phyloP scores from a whole-genome alignment of 306 rosid species.

The Cajanus cajan region DNA sequence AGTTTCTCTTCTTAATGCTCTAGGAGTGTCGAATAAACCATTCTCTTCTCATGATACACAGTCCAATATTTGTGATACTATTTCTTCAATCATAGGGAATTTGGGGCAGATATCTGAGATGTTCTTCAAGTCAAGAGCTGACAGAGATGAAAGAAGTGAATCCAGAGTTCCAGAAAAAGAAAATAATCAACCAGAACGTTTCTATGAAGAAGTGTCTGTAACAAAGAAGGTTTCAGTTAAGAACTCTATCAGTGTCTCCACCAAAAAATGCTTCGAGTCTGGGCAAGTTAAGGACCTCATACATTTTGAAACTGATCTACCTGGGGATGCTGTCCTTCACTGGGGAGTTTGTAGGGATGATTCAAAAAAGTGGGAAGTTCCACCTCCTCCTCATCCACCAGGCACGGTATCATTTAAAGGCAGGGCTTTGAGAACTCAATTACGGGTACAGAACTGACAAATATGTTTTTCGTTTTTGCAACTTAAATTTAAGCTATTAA shows the following conservation, averaged over 20 bases:
- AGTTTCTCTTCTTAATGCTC: neutral
- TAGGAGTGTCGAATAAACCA: neutral
- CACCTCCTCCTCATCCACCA: slow-evolving; percentile 67
- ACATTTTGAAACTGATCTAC: slow-evolving; percentile 69
- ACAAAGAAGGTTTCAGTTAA: slow-evolving; percentile 45
- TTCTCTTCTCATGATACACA: neutral
- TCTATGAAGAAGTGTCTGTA: slow-evolving; percentile 59
- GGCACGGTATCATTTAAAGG: slow-evolving; percentile 55
- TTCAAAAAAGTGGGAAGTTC: slow-evolving; percentile 71
- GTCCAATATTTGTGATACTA: slow-evolving; percentile 6
- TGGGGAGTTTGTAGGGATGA: slow-evolving; percentile 84
- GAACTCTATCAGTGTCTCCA: slow-evolving; percentile 52
- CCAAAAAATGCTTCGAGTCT: slow-evolving; percentile 50
- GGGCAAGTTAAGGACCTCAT: slow-evolving; percentile 49
- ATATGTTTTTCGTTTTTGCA: neutral
- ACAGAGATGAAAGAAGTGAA: slow-evolving; percentile 28
- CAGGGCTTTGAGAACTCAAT: slow-evolving; percentile 68
- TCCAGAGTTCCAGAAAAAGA: slow-evolving; percentile 40
- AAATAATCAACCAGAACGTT: slow-evolving; percentile 47
- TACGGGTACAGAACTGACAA: slow-evolving; percentile 46
- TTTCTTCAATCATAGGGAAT: slow-evolving; percentile 50
- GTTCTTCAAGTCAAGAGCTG: slow-evolving; percentile 38
- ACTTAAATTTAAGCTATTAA: neutral
- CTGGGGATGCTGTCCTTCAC: slow-evolving; percentile 65
- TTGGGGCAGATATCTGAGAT: slow-evolving; percentile 45